phyloP scores from a whole-genome alignment of 108 stramenopile genomes.

The Poteriospumella lacustris region DNA sequence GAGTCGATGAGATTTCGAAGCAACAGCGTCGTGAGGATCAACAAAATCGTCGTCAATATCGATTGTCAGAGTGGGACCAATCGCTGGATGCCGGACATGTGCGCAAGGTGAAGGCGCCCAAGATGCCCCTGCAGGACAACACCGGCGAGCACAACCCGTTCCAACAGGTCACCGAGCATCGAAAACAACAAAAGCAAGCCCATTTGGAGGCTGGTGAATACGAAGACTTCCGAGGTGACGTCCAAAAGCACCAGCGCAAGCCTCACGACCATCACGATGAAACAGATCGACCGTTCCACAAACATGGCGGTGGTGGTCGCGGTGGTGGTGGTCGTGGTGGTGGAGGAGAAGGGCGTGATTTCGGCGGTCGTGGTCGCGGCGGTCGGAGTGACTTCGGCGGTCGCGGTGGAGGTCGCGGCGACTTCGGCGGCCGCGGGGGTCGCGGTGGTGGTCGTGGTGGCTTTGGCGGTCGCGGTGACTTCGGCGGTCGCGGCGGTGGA shows the following conservation, averaged over 20 bases:
- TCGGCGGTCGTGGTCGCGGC: neutral
- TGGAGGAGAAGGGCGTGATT: neutral
- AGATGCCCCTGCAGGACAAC: too few relatives aligned
- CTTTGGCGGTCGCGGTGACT: neutral
- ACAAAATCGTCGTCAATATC: neutral
- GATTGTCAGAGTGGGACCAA: neutral
- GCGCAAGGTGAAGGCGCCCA: constrained; percentile 3
- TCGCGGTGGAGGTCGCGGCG: constrained; percentile 2
- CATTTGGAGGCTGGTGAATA: too few relatives aligned
- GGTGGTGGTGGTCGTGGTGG: neutral
- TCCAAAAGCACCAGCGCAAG: neutral
- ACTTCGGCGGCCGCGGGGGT: neutral
- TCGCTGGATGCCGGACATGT: neutral
- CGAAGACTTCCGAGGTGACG: too few relatives aligned
- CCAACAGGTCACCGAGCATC: too few relatives aligned
- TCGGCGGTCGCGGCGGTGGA: neutral
- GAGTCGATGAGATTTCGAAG: neutral
- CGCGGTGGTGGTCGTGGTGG: neutral
- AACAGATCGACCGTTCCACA: neutral
- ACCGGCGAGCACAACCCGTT: too few relatives aligned
- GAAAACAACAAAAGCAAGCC: too few relatives aligned
- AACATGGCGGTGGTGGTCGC: neutral
- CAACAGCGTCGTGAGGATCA: constrained; percentile 14
- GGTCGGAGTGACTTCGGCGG: neutral
- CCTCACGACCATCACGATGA: neutral